Evolutionary conservation across 768 basidiomycete genomes (phyloP).

Genomic region (Amanita pallidorosea): DNA sequence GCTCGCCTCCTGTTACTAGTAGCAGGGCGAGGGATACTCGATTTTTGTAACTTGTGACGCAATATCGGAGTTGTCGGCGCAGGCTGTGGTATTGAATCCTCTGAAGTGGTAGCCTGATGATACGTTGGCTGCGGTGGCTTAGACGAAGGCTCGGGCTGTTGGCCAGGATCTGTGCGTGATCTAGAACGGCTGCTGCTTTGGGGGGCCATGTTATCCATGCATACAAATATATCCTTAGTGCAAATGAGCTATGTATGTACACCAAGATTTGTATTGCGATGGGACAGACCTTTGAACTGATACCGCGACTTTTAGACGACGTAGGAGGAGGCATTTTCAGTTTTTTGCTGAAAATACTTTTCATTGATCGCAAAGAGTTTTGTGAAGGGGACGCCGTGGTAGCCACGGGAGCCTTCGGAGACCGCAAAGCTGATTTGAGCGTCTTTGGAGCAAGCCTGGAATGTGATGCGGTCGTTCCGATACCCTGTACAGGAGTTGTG

Average conservation of each 20-base stretch:
- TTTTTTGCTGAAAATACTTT: slow-evolving; percentile 19
- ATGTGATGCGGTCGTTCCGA: slow-evolving; percentile 16
- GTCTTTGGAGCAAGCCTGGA: slow-evolving; percentile 22
- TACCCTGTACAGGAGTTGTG: slow-evolving; percentile 9
- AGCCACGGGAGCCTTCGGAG: slow-evolving; percentile 17
- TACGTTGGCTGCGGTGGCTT: slow-evolving; percentile 1
- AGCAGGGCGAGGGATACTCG: slow-evolving; percentile 25
- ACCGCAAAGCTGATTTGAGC: slow-evolving; percentile 28
- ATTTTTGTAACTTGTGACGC: slow-evolving; percentile 9
- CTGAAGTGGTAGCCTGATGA: neutral
- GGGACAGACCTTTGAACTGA: slow-evolving; percentile 9
- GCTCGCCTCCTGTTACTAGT: slow-evolving; percentile 11
- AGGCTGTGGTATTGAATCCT: neutral
- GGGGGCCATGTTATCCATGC: neutral
- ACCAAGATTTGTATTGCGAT: neutral
- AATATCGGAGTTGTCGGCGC: slow-evolving; percentile 6
- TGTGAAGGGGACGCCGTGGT: slow-evolving; percentile 1
- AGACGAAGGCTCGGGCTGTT: neutral
- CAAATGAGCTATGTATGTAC: neutral
- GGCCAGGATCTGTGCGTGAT: slow-evolving; percentile 26
- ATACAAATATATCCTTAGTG: slow-evolving; percentile 2
- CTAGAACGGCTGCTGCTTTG: slow-evolving; percentile 10
- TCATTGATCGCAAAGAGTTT: slow-evolving; percentile 17
- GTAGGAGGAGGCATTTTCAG: slow-evolving; percentile 13
- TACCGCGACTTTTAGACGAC: slow-evolving; percentile 9